phyloP scores from a whole-genome alignment of 139 green algal species.

The Ulvella scutata region DNA sequence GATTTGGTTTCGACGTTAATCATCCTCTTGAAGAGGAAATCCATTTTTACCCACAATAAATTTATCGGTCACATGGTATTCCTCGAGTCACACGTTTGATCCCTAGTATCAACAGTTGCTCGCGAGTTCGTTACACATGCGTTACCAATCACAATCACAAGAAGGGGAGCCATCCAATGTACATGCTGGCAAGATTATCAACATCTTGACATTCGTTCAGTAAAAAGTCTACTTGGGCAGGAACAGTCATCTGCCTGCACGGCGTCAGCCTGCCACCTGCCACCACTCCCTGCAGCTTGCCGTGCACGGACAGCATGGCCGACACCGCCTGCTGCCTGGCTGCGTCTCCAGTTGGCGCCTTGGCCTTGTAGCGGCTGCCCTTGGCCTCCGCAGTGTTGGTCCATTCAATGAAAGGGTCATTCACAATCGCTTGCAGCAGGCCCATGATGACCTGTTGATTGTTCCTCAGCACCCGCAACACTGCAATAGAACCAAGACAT shows the following conservation, averaged over 20 bases:
- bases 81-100: too few relatives aligned
- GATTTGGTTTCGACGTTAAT: too few relatives aligned
- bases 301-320: neutral
- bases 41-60: too few relatives aligned
- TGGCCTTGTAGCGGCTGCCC: neutral
- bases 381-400: neutral
- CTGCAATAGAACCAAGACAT: too few relatives aligned
- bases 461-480: neutral
- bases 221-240: neutral
- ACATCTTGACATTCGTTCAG: neutral
- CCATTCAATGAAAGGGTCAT: neutral
- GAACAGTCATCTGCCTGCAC: neutral
- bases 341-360: neutral
- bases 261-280: neutral
- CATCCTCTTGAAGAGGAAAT: too few relatives aligned
- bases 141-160: too few relatives aligned
- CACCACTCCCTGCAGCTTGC: neutral
- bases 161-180: neutral
- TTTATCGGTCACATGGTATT: too few relatives aligned
- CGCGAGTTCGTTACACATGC: too few relatives aligned
- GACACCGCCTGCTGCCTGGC: neutral
- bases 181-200: neutral
- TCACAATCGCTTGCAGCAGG: neutral
- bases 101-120: too few relatives aligned
- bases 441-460: neutral